Conservation (phyloP, 768 basidiomycete species). For the Serpula lacrymans region DNA sequence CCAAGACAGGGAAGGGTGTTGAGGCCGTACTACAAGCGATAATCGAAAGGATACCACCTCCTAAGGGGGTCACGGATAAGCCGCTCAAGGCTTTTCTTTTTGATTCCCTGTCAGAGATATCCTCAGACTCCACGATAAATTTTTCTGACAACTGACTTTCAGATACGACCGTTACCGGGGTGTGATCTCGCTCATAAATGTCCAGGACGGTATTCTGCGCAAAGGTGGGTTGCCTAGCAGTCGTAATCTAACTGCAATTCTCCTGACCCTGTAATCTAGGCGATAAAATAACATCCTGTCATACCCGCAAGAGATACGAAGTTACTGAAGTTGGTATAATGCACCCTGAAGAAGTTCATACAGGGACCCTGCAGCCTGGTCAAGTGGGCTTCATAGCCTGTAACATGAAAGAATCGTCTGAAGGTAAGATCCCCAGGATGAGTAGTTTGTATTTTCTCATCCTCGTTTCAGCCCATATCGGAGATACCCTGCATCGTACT, state of each 20-base stretch:
- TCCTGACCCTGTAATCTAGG: conserved; percentile 41
- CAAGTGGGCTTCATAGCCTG: conserved; percentile 91
- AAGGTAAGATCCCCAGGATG: conserved; percentile 52
- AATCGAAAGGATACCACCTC: conserved; percentile 81
- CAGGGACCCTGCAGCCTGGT: conserved; percentile 61
- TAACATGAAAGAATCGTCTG: conserved; percentile 96
- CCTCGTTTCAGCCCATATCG: conserved; percentile 76
- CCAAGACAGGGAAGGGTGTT: conserved; percentile 89
- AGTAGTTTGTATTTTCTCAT: conserved; percentile 2
- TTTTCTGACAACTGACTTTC: conserved; percentile 4
- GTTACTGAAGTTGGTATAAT: conserved; percentile 86
- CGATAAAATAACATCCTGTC: conserved; percentile 83
- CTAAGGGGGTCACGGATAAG: conserved; percentile 46
- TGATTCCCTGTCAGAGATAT: conserved; percentile 81
- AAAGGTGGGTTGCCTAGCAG: conserved; percentile 53
- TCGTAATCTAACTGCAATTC: conserved; percentile 1
- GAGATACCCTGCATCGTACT: conserved; percentile 84
- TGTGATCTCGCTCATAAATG: conserved; percentile 85
- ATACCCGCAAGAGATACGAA: conserved; percentile 86
- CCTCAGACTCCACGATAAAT: too few relatives aligned
- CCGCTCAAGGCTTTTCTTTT: conserved; percentile 86
- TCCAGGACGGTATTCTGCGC: conserved; percentile 75
- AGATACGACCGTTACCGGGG: conserved; percentile 96
- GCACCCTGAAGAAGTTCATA: conserved; percentile 85
- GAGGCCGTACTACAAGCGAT: conserved; percentile 76